phyloP scores from a whole-genome alignment of 768 basidiomycete genomes.

The Lanmaoa rubissima region DNA sequence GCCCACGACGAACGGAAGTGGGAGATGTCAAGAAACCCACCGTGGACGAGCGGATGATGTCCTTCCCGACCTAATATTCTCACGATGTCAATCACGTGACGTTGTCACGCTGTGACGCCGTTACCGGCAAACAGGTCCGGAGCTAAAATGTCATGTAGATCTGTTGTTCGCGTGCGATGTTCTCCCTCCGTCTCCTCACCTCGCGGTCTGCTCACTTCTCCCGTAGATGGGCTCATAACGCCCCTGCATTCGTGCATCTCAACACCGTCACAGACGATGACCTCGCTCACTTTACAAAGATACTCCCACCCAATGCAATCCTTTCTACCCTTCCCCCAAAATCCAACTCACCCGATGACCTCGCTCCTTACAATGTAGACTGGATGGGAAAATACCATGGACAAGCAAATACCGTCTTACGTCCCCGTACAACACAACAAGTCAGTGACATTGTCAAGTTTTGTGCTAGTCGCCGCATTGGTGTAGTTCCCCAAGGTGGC shows the following conservation, averaged over 20 bases:
- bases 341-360: constrained; percentile 54
- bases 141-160: background rate
- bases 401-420: constrained; percentile 78
- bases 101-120: no score
- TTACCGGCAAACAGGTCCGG: background rate
- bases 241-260: constrained; percentile 32
- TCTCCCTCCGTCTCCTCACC: constrained; percentile 1
- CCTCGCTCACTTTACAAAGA: constrained; percentile 61
- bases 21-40: constrained; percentile 3
- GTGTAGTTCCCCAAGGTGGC: constrained; percentile 96
- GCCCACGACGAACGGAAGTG: background rate
- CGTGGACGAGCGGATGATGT: background rate
- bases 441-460: constrained; percentile 86
- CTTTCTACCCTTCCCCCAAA: constrained; percentile 62
- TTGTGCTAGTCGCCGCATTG: constrained; percentile 78
- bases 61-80: constrained; percentile 3
- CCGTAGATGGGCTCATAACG: constrained; percentile 20
- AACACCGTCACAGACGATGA: constrained; percentile 57
- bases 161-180: background rate
- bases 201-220: background rate
- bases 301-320: constrained; percentile 62
- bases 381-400: constrained; percentile 97
- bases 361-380: constrained; percentile 80
- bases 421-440: constrained; percentile 83
- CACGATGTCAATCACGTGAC: constrained; percentile 2